Base-by-base conservation (phyloP, 1,284 basidiomycete genomes). In the Puccinia coronata region DNA sequence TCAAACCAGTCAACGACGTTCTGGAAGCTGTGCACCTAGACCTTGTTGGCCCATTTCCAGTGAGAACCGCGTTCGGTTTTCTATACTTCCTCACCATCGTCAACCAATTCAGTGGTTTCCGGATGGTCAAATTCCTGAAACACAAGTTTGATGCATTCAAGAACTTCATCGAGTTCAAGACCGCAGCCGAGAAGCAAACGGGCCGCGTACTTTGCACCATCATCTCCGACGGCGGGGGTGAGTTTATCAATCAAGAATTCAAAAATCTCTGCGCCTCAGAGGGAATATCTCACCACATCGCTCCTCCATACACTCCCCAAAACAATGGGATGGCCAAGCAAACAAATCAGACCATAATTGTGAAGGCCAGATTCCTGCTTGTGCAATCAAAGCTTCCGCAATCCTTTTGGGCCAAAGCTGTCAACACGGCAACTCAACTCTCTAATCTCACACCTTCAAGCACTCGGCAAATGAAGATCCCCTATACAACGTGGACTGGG, bases 381-480 rank as follows among this genome's bases (percentile, higher is more conserved):
- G 9, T 16, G 2, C 57, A 63, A 31, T 63, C 59, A 0, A 43
- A 31, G 1, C 61, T 77, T 8, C 59, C 57, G 0, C 28, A n/a
- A 36, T 31, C 34, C 0, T 67, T 63, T 25, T 77, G 75, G 75
- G 75, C 41, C 0, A 61, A 77, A 25, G 75, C 57, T 3, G 61
- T 77, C 4, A 47, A 63, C 36, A 77, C 75, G 16, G 75, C 61
- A 8, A 39, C 43, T 0, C 28, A 65, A 14, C 31, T 77, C 0
- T 31, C 12, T 8, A 77, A 77, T 39, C 3, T 65, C 0, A 77
- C 28, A 18, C 75, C 75, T 8, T 43, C 65, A n/a, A 43, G 14
- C 6, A 20, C 57, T 9, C 28, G 73, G n/a, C n/a, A 75, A 0
- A 20, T 57, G n/a, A 6, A n/a, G 8, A 75, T 47, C 14, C 53